Conservation (phyloP, 2,329 filamentous ascomycete species). For the Coleophoma eucalyptorum region DNA sequence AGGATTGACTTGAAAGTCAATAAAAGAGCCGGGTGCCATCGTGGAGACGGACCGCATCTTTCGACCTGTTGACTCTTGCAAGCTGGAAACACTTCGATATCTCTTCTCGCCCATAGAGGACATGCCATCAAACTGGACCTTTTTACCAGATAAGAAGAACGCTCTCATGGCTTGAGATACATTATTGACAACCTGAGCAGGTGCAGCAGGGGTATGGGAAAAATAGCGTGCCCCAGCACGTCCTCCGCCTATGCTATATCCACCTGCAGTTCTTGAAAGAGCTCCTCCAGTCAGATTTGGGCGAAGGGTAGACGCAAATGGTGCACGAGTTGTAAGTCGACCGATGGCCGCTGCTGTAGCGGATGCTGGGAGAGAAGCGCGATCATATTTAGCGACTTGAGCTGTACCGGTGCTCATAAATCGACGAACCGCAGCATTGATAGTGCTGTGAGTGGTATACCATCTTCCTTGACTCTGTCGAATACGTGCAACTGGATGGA, state of each 20-base stretch:
- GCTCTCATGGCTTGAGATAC: slow-evolving; percentile 91
- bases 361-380: slow-evolving; percentile 51
- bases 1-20: slow-evolving; percentile 86
- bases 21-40: slow-evolving; percentile 67
- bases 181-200: slow-evolving; percentile 89
- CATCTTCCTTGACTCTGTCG: slow-evolving; percentile 61
- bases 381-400: slow-evolving; percentile 38
- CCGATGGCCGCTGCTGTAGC: slow-evolving; percentile 50
- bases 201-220: slow-evolving; percentile 79
- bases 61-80: slow-evolving; percentile 69
- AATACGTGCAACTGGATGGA: slow-evolving; percentile 56
- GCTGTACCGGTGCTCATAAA: slow-evolving; percentile 27
- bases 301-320: slow-evolving; percentile 83
- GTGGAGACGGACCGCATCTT: slow-evolving; percentile 59
- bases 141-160: slow-evolving; percentile 88
- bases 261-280: slow-evolving; percentile 79
- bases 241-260: slow-evolving; percentile 75
- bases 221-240: slow-evolving; percentile 77
- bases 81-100: slow-evolving; percentile 71
- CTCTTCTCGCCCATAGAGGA: slow-evolving; percentile 70
- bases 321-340: slow-evolving; percentile 69
- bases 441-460: slow-evolving; percentile 54
- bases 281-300: slow-evolving; percentile 90
- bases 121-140: slow-evolving; percentile 79
- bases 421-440: slow-evolving; percentile 44